Base-by-base conservation (phyloP, 1,139 yeast species). In the Scheffersomyces parashehatae region DNA sequence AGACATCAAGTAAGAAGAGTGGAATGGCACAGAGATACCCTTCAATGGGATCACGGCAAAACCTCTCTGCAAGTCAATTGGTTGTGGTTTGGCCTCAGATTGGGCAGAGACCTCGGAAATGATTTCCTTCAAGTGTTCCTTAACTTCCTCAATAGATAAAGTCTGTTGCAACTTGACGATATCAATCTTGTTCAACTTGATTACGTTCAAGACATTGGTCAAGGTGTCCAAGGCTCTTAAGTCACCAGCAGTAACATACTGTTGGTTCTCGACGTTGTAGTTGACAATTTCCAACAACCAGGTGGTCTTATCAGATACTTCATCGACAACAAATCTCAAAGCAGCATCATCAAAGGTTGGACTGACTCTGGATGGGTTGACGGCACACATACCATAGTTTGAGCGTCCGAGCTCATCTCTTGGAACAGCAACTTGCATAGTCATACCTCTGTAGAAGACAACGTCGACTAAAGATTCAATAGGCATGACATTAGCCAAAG, bases 361-460 rank as follows among this genome's bases (percentile, higher is more conserved):
- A 48, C 88, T 83, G 50, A 93, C 87, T 73, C 99, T 85, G 47
- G 95, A 81, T 61, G 99, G 99, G 74, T 95, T 93, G 48, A 93
- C 93, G 41, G 99, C 99, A 76, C 90, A 83, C 99, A 93, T 93
- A 77, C 99, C 98, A 63, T 93, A 93, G 77, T 95, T 93, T 49
- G 99, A 93, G 74, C 99, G 86, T 41, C 99, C 99, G 41, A 73
- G 66, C 46, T 84, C 81, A 70, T 93, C 99, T 74, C 99, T 85
- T 63, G 98, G 98, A 54, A 93, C 99, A 38, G 99, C 99, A 53
- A 93, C 99, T 79, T 93, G 99, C 99, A 93, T 93, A 39, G 99
- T 93, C 99, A 93, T 93, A 81, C 99, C 99, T 78, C 99, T 85
- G 81, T 93, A 95, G 81, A 93, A 93, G 38, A 93, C 99, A 67